These are phyloP conservation scores for Helminthosporium solani DNA, from an alignment of 2,329 filamentous ascomycete genomes.

Conservation along the genomic window DNA sequence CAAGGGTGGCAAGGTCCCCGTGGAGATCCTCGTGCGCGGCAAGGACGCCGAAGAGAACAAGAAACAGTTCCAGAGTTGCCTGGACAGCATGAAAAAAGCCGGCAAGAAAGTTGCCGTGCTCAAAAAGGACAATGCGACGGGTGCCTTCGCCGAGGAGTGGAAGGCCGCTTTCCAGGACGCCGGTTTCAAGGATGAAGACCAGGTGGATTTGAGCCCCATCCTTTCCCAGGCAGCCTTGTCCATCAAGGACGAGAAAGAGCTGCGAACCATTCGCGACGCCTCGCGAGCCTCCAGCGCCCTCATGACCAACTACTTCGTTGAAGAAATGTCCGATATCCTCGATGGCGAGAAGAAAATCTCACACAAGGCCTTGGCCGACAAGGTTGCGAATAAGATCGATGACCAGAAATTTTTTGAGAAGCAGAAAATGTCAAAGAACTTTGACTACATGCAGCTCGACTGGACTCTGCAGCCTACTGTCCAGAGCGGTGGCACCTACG, in stretches of 20 bases:
- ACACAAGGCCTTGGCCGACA: constrained; percentile 80
- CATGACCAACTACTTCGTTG: constrained; percentile 95
- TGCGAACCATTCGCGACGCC: constrained; percentile 91
- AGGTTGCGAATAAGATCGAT: constrained; percentile 88
- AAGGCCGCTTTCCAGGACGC: constrained; percentile 72
- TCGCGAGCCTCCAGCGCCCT: constrained; percentile 91
- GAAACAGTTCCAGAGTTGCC: constrained; percentile 81
- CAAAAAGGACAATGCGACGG: constrained; percentile 78
- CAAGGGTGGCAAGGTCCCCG: constrained; percentile 86
- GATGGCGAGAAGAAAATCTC: constrained; percentile 97
- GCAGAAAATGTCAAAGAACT: constrained; percentile 80
- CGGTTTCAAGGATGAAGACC: constrained; percentile 80
- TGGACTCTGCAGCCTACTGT: constrained; percentile 91
- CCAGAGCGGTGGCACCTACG: constrained; percentile 94
- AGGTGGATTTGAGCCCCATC: constrained; percentile 80
- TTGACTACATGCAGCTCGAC: constrained; percentile 85
- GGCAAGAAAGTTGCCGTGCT: constrained; percentile 91
- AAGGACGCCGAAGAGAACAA: constrained; percentile 91
- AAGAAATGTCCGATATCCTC: constrained; percentile 95
- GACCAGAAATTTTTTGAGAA: constrained; percentile 90
- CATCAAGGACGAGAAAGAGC: constrained; percentile 91
- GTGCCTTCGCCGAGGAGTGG: constrained; percentile 96
- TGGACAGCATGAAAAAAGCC: constrained; percentile 81
- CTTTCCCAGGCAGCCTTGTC: constrained; percentile 83
- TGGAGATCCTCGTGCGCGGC: constrained; percentile 87